Evolutionary conservation across 2,329 filamentous ascomycete species (phyloP), one percentile per base, ranked within the genome.

Genomic region (Alternaria triticimaculans): DNA sequence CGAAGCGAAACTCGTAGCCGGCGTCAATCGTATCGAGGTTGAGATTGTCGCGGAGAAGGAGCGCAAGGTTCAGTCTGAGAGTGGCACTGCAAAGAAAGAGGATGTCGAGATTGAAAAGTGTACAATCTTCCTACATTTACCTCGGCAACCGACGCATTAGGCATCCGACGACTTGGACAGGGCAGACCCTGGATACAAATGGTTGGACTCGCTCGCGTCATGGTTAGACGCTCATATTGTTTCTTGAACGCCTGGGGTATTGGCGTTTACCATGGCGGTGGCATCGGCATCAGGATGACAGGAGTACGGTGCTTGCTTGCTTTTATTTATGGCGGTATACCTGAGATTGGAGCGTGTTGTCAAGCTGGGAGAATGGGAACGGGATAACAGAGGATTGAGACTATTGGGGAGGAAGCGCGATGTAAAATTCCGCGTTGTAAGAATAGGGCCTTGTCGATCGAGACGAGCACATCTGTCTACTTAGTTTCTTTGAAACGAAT

Each of bases 71-170:
- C 62, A 69, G 48, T 33, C 64, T 9, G 72, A 76, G 50, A 71
- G 74, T 7, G 75, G 68, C 18, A 62, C 67, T 49, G 62, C 64
- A 12, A 78, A 74, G 55, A 62, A 62, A 20, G 60, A 62, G 60
- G 79, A 90, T 65, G 87, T 90, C 37, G 93, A 96, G 76, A 83
- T 94, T 66, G 94, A 97, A 82, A 91, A 90, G 71, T 86, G 94
- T 61, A 93, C 89, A 1, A 84, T 96, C 26, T 92, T 92, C 80
- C 87, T 91, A 64, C 91, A 96, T 79, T 80, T 96, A 71, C 80
- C 88, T 78, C 86, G 75, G 54, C 62, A 69, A 41, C 69, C 68
- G 37, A 68, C 53, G 48, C 70, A 70, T 30, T 73, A 73, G 63
- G 26, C 15, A 44, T 55, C 20, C 48, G 56, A 50, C 11, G 57